Evolutionary conservation across 495 filamentous ascomycete genomes (phyloP).

Genomic region (Tuber indicum): DNA sequence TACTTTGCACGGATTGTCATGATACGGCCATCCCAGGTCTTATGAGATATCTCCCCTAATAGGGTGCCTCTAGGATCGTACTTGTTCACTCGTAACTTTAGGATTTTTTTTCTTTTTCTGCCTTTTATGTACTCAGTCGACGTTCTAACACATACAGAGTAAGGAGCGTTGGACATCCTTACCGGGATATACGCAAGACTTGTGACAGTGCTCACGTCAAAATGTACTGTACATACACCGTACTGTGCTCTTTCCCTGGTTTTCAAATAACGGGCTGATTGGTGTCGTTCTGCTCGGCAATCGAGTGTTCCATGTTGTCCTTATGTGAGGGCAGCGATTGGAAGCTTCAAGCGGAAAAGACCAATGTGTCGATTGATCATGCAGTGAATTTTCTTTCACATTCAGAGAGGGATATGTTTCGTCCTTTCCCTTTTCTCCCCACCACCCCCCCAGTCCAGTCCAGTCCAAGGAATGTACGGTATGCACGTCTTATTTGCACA

Average conservation of each 20-base stretch:
- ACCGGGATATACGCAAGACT: background rate
- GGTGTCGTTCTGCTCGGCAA: constrained; percentile 1
- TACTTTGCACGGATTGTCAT: background rate
- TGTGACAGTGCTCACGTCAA: constrained; percentile 1
- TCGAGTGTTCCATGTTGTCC: background rate
- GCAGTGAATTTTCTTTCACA: background rate
- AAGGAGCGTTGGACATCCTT: background rate
- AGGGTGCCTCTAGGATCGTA: background rate
- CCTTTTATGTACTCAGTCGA: background rate
- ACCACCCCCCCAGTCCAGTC: background rate
- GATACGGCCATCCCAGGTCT: background rate
- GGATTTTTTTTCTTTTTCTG: background rate
- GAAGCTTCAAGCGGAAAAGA: constrained; percentile 1
- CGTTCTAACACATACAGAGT: background rate
- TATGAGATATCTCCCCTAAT: background rate
- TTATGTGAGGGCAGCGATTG: background rate
- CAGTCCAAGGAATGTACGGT: constrained; percentile 3
- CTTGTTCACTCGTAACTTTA: background rate
- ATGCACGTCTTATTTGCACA: background rate
- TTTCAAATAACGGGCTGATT: background rate
- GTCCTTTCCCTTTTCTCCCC: background rate
- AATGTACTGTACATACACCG: background rate
- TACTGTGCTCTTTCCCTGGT: constrained; percentile 1
- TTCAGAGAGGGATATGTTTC: background rate
- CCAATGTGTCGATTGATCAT: background rate